Evolutionary conservation across 169 alveolate species (phyloP).

Genomic region (Eimeria brunetti): DNA sequence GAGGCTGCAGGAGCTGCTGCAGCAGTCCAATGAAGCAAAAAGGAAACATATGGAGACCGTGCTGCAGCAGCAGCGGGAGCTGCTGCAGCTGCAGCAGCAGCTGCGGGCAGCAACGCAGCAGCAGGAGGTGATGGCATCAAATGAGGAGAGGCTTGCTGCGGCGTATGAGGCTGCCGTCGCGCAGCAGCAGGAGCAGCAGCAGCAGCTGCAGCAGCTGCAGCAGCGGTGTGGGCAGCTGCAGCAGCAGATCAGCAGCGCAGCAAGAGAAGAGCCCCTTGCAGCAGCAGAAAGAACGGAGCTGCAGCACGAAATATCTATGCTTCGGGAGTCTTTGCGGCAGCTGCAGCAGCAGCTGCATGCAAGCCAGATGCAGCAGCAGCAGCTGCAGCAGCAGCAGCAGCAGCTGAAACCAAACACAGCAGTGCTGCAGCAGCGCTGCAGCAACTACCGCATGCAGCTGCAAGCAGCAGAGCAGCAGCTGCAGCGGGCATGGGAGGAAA

Average conservation of each 20-base stretch:
- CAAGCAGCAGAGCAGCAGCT: constrained; percentile 69
- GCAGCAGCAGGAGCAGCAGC: constrained; percentile 70
- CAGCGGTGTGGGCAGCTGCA: constrained; percentile 52
- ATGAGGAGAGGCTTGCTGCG: constrained; percentile 53
- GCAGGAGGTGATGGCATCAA: constrained; percentile 33
- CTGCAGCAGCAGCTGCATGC: constrained; percentile 71
- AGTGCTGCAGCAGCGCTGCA: constrained; percentile 64
- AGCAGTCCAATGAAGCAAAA: constrained; percentile 49
- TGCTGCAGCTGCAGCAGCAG: constrained; percentile 61
- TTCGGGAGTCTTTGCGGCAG: constrained; percentile 67
- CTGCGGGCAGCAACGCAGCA: constrained; percentile 40
- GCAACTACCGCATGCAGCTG: constrained; percentile 52
- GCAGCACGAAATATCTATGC: constrained; percentile 48
- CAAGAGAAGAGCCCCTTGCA: constrained; percentile 18
- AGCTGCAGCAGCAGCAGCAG: constrained; percentile 85
- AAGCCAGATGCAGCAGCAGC: constrained; percentile 58
- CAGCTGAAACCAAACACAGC: constrained; percentile 4
- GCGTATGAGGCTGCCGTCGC: constrained; percentile 37
- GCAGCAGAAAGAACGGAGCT: neutral
- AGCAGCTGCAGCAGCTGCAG: constrained; percentile 67
- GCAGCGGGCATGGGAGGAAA: constrained; percentile 84
- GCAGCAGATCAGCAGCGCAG: constrained; percentile 28
- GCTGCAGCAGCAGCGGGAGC: constrained; percentile 76
- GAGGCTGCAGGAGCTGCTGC: constrained; percentile 72
- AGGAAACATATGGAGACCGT: constrained; percentile 42